Conservation (phyloP, 192 early-diverging fungal species). For the Entrophospora sp. region DNA sequence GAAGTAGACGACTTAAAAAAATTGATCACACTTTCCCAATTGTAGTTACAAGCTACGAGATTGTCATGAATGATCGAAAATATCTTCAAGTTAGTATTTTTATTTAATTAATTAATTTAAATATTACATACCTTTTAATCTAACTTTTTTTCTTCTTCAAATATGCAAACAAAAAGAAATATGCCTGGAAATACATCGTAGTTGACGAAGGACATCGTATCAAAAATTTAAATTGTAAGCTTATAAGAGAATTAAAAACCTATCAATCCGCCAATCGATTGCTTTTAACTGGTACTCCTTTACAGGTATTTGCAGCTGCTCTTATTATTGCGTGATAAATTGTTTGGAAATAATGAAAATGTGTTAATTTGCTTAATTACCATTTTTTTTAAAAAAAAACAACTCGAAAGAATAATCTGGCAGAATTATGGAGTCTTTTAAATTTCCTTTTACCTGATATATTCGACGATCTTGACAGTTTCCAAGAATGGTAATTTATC, state of each 20-base stretch:
- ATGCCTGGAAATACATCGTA: slow-evolving; percentile 84
- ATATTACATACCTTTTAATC: too few species aligned
- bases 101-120: not conserved
- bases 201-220: slow-evolving; percentile 96
- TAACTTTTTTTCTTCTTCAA: slow-evolving; percentile 17
- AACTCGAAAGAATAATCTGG: slow-evolving; percentile 89
- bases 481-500: slow-evolving; percentile 63
- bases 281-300: slow-evolving; percentile 87
- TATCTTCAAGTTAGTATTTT: slow-evolving; percentile 41
- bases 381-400: too few species aligned
- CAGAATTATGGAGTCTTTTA: slow-evolving; percentile 91
- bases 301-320: slow-evolving; percentile 48
- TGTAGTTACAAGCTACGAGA: slow-evolving; percentile 88
- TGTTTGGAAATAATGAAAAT: not conserved
- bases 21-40: slow-evolving; percentile 65
- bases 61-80: slow-evolving; percentile 74
- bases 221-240: slow-evolving; percentile 91
- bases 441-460: slow-evolving; percentile 96
- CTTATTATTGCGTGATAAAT: not conserved
- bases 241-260: slow-evolving; percentile 77
- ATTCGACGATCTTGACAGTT: slow-evolving; percentile 79
- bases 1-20: slow-evolving; percentile 55
- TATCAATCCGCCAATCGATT: slow-evolving; percentile 81
- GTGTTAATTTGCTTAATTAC: too few species aligned
- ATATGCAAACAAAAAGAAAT: slow-evolving; percentile 38